Conservation (phyloP, 352 stramenopile species). For the Pythium coloratum region DNA sequence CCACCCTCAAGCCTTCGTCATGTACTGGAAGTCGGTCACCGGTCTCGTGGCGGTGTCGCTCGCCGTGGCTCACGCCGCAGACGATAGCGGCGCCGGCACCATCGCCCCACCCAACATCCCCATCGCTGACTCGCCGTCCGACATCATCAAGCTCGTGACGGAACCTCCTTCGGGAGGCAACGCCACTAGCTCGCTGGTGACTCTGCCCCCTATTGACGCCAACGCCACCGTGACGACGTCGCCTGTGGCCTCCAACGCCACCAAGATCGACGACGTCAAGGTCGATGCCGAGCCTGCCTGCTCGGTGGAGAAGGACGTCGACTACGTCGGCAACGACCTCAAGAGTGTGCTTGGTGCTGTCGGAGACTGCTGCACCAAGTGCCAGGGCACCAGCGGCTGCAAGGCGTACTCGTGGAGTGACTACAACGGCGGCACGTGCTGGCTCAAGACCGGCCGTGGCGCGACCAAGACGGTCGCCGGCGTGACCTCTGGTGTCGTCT, state of each 20-base stretch:
- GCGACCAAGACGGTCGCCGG: background rate
- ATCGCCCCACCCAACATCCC: background rate
- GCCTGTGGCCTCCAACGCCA: background rate
- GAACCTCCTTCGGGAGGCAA: too few relatives aligned
- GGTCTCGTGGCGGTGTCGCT: background rate
- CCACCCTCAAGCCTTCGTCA: background rate
- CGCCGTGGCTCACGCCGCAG: background rate
- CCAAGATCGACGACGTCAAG: too few relatives aligned
- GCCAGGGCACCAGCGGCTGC: slow-evolving; percentile 14
- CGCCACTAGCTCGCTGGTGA: too few relatives aligned
- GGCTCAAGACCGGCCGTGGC: slow-evolving; percentile 26
- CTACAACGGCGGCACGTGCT: slow-evolving; percentile 57
- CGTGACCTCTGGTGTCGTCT: background rate
- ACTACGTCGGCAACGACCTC: slow-evolving; percentile 34
- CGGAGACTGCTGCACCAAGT: slow-evolving; percentile 1
- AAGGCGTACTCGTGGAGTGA: slow-evolving; percentile 39
- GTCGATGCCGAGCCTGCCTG: background rate
- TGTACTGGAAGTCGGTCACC: background rate
- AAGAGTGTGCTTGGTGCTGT: background rate
- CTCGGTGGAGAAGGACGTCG: slow-evolving; percentile 2
- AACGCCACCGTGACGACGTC: background rate
- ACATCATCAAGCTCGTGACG: slow-evolving; percentile 9
- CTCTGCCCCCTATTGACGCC: slow-evolving; percentile 43
- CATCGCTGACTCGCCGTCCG: too few relatives aligned
- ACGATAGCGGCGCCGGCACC: background rate